Percentiles rank a stretch among this genome's conserved stretches.
Evolutionary conservation across 1,284 basidiomycete species (phyloP).

Genomic region (Austroboletus olivaceoglutinosus): DNA sequence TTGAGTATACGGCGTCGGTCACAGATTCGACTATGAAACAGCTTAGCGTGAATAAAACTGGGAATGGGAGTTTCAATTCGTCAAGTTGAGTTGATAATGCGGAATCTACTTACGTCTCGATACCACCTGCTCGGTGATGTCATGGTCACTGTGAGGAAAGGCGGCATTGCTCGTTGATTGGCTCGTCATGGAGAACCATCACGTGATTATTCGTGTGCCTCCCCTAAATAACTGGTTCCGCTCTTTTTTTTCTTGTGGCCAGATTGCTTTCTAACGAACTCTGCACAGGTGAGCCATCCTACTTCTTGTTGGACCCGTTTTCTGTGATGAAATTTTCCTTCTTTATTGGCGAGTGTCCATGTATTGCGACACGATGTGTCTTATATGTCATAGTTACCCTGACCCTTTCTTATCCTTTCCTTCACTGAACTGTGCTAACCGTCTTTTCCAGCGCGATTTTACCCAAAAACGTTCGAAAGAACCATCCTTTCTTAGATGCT

Average conservation of each 20-base stretch:
- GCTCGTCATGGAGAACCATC: background rate
- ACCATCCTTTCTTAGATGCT: constrained; percentile 12
- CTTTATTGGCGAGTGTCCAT: constrained; percentile 45
- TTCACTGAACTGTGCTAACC: constrained; percentile 3
- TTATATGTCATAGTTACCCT: constrained; percentile 87
- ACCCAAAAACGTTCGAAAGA: no score
- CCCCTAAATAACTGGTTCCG: background rate
- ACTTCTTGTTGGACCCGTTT: background rate
- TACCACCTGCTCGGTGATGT: no score
- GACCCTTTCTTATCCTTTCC: constrained; percentile 46
- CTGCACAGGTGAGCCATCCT: constrained; percentile 8
- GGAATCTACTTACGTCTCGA: no score
- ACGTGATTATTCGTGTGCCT: background rate
- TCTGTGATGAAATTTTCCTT: constrained; percentile 51
- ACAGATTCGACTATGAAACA: no score
- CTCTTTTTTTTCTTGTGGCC: background rate
- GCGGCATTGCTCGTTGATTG: no score
- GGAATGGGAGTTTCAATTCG: no score
- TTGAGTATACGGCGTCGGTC: no score
- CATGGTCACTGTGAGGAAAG: no score
- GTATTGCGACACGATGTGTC: constrained; percentile 39
- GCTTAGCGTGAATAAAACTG: no score
- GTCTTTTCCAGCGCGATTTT: no score
- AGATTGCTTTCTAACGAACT: background rate
- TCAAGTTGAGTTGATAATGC: no score